Evolutionary conservation across 169 alveolate genomes (phyloP).

Genomic region (Babesia divergens): DNA sequence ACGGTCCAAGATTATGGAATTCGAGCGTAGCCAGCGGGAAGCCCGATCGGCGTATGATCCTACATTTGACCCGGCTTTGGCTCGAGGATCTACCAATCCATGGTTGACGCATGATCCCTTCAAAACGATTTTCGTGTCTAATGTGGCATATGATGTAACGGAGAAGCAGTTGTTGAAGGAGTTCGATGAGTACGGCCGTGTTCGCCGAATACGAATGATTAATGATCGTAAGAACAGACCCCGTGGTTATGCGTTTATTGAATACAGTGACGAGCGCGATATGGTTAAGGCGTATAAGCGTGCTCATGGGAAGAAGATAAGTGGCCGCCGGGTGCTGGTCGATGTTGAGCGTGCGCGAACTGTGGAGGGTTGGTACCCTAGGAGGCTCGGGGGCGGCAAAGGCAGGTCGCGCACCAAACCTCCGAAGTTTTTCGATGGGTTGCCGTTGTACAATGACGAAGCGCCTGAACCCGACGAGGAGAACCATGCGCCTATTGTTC

Average conservation of each 20-base stretch:
- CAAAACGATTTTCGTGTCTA: constrained; percentile 91
- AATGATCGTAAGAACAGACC: constrained; percentile 86
- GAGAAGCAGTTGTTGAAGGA: constrained; percentile 88
- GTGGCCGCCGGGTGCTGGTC: constrained; percentile 89
- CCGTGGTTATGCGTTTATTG: constrained; percentile 95
- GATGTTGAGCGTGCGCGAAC: constrained; percentile 95
- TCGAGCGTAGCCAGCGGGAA: constrained; percentile 45
- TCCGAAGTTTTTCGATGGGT: constrained; percentile 64
- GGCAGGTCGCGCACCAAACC: constrained; percentile 82
- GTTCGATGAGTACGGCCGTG: constrained; percentile 91
- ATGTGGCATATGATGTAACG: constrained; percentile 88
- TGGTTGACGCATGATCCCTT: constrained; percentile 86
- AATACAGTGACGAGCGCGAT: constrained; percentile 87
- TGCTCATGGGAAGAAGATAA: constrained; percentile 90
- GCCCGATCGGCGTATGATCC: constrained; percentile 68
- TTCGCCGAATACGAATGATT: constrained; percentile 79
- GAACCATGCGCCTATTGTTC: too few relatives aligned
- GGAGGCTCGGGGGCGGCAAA: constrained; percentile 93
- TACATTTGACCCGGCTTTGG: constrained; percentile 48
- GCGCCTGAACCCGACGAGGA: not conserved
- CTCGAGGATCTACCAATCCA: constrained; percentile 54
- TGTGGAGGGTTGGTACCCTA: constrained; percentile 91
- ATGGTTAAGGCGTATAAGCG: constrained; percentile 87
- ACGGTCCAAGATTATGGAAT: constrained; percentile 50
- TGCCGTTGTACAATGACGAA: constrained; percentile 26